These are phyloP conservation scores for Globisporangium heterothallicum DNA, from an alignment of 352 stramenopile genomes.

Conservation along the genomic window DNA sequence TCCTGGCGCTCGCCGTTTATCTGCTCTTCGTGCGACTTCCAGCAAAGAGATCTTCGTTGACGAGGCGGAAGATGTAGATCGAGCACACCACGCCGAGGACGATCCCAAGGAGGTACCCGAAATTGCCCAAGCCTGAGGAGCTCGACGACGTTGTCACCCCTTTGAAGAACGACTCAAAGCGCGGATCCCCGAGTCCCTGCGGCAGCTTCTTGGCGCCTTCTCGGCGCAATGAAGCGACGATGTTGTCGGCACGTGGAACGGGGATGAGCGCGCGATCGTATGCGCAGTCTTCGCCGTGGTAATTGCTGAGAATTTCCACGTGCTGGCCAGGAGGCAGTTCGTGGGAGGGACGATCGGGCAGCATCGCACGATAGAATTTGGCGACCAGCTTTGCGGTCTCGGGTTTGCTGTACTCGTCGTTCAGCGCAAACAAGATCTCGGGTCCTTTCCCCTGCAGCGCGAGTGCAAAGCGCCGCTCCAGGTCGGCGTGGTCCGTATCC, in stretches of 20 bases:
- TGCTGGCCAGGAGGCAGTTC: constrained; percentile 53
- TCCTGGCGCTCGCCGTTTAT: constrained; percentile 10
- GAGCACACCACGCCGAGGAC: constrained; percentile 38
- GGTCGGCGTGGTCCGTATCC: constrained; percentile 35
- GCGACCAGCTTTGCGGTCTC: constrained; percentile 49
- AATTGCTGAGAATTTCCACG: constrained; percentile 62
- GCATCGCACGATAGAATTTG: constrained; percentile 54
- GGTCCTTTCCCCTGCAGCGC: constrained; percentile 43
- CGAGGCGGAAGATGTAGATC: constrained; percentile 57
- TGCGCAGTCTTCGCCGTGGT: constrained; percentile 52
- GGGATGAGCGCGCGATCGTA: constrained; percentile 55
- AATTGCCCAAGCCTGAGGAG: constrained; percentile 22
- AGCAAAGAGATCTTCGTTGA: constrained; percentile 25
- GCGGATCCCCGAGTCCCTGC: background rate
- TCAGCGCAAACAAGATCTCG: constrained; percentile 69
- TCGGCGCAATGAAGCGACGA: constrained; percentile 19
- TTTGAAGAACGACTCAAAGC: background rate
- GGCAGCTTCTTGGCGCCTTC: constrained; percentile 4
- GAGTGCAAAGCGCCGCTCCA: constrained; percentile 26
- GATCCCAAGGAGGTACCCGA: constrained; percentile 37
- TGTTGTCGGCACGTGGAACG: background rate
- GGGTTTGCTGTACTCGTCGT: constrained; percentile 63
- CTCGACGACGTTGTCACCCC: constrained; percentile 8
- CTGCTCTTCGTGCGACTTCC: constrained; percentile 15
- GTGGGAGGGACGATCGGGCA: constrained; percentile 44